Evolutionary conservation across 345 rosid species (phyloP), one percentile per base, ranked within the genome.

Genomic region (Xanthoceras sorbifolium): DNA sequence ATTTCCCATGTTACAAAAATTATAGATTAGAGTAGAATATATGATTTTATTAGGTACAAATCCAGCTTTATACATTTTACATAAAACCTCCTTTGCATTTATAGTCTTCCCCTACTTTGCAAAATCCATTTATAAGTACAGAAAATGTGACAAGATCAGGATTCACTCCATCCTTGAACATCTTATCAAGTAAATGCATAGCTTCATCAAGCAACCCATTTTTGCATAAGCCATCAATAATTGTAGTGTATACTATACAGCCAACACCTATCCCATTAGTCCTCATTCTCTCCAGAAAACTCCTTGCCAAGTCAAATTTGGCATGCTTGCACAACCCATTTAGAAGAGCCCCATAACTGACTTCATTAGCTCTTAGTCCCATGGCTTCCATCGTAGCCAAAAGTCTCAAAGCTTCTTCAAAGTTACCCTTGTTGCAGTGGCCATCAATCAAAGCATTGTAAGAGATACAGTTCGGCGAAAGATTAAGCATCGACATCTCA

Each of bases 141-240:
- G 98, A 91, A 79, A 87, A 93, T 34, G 97, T 90, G 70, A 91
- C 82, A 57, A 91, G 50, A 86, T 94, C 98, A 52, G 94, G 93
- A 79, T 62, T 65, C 76, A 78, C 82, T 71, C 90, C 90, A 81
- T 87, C 92, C 80, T 78, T 77, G 23, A 85, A 60, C 98, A 93
- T 93, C 80, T 76, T 76, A 74, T 79, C 61, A 6, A 93, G 82
- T 85, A 93, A 70, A 73, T 76, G 78, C 63, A 87, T 70, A 57
- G 97, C 93, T 81, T 90, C 94, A 85, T 84, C 75, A 62, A 90
- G 71, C 77, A 86, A 38, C 69, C 89, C 92, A 60, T 81, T 79
- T 85, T 88, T 88, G 84, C 95, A 93, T 42, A 90, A 84, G 59
- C 94, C 97, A 85, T 93, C 89, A 79, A 94, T 87, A 80, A 91